These are phyloP conservation scores for Cryptococcus sp. DNA, from an alignment of 1,284 basidiomycete genomes.

Conservation along the genomic window DNA sequence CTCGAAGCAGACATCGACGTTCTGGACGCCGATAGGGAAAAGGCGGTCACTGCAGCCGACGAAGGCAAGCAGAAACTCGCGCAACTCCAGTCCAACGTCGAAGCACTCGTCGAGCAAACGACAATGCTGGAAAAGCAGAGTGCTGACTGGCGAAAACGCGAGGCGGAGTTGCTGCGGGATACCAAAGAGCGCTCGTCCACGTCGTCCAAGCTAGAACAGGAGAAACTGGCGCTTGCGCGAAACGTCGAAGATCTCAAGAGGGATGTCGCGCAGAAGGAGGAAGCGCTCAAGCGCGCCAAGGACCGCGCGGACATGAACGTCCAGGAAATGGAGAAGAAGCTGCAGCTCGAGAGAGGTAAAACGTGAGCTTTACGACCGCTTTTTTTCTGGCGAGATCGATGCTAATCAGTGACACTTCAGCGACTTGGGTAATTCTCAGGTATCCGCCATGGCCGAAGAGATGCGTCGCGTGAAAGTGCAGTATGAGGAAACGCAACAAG, in stretches of 20 bases:
- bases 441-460: slow-evolving; percentile 66
- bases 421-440: slow-evolving; percentile 64
- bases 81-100: slow-evolving; percentile 59
- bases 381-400: neutral
- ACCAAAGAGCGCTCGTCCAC: slow-evolving; percentile 36
- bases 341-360: slow-evolving; percentile 66
- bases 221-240: slow-evolving; percentile 62
- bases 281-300: slow-evolving; percentile 73
- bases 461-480: slow-evolving; percentile 74
- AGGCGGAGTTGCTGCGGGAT: slow-evolving; percentile 59
- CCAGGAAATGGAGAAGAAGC: slow-evolving; percentile 72
- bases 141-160: slow-evolving; percentile 67
- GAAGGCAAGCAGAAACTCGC: slow-evolving; percentile 29
- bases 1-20: slow-evolving; percentile 81
- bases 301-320: slow-evolving; percentile 71
- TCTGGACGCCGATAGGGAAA: slow-evolving; percentile 81
- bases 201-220: slow-evolving; percentile 55
- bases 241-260: slow-evolving; percentile 72
- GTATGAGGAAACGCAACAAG: slow-evolving; percentile 64
- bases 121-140: slow-evolving; percentile 76
- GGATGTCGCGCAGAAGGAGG: slow-evolving; percentile 71
- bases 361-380: slow-evolving; percentile 58
- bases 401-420: slow-evolving; percentile 52
- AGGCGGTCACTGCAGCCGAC: slow-evolving; percentile 56
- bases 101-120: slow-evolving; percentile 79